Evolutionary conservation across 2,329 filamentous ascomycete species (phyloP), one percentile per base, ranked within the genome.

Genomic region (Diatrype stigma): DNA sequence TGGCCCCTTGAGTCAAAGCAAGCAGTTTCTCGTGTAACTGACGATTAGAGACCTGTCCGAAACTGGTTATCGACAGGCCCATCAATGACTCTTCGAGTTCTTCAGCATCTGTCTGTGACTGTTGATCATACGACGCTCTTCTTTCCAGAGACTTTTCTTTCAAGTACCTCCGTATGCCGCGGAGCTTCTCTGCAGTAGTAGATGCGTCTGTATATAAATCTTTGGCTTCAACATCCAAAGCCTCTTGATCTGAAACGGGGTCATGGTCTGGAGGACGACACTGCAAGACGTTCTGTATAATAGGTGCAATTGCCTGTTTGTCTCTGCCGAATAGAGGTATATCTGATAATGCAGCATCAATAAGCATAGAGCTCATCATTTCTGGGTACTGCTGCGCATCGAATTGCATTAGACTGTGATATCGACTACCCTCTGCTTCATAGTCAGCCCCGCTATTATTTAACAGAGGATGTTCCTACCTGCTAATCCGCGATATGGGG

Each of bases 11-110:
- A 12, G 77, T 72, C 1, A 72, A 71, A 8, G 65, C 65, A 1
- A 84, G 68, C 19, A 84, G 65, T 42, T 73, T 71, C 56, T 86
- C 82, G 56, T 85, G 82, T 28, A 79, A 71, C 55, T 85, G 77
- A 17, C 77, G 73, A 50, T 80, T 82, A 14, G 81, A 79, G 34
- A 61, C 56, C 14, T 70, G 66, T 30, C 69, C 62, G n/a, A 65
- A 52, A 14, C 52, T 68, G 3, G 70, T 70, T 2, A 73, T 51
- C 2, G 70, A 70, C 22, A 73, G 56, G 40, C 73, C 67, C 8
- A 65, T 66, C 12, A 69, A 60, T 17, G 67, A 64, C 44, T 65
- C 65, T 19, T 67, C 60, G 17, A 69, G 42, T 22, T 62, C 50
- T 46, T 61, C 62, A 23, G 50, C 34, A 47, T 52, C 50, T 16